These are phyloP conservation scores for Penicillium brevicompactum DNA, from an alignment of 2,329 filamentous ascomycete species.

Conservation along the genomic window DNA sequence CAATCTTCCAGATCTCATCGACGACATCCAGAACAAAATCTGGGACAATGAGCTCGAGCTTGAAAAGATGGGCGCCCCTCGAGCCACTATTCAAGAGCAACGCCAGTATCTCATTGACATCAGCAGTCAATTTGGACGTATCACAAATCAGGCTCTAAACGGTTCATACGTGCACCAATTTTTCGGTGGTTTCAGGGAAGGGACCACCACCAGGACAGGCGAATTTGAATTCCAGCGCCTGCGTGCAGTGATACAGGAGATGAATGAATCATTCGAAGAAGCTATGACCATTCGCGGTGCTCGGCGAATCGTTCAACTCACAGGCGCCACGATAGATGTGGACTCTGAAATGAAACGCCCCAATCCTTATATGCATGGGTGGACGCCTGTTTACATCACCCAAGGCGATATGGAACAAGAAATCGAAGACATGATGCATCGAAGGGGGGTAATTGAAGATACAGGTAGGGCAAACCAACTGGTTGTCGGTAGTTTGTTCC, in stretches of 20 bases:
- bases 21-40: neutral
- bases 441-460: constrained; percentile 36
- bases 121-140: neutral
- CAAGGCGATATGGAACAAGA: constrained; percentile 16
- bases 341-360: neutral
- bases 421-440: constrained; percentile 28
- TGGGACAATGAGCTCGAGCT: constrained; percentile 32
- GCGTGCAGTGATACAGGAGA: constrained; percentile 28
- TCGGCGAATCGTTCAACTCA: constrained; percentile 8
- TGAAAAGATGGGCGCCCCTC: constrained; percentile 27
- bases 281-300: constrained; percentile 15
- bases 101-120: constrained; percentile 30
- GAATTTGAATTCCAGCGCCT: constrained; percentile 34
- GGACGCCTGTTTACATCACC: constrained; percentile 7
- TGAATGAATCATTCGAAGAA: constrained; percentile 32
- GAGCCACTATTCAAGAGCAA: constrained; percentile 27
- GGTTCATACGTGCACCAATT: neutral
- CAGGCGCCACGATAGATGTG: neutral
- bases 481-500: constrained; percentile 36
- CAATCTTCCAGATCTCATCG: neutral
- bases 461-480: constrained; percentile 37
- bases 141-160: constrained; percentile 1
- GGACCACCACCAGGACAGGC: constrained; percentile 15
- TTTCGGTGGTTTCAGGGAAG: neutral
- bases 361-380: constrained; percentile 19